These are phyloP conservation scores for Penicillium sp. DNA, from an alignment of 2,329 filamentous ascomycete genomes.

Conservation along the genomic window DNA sequence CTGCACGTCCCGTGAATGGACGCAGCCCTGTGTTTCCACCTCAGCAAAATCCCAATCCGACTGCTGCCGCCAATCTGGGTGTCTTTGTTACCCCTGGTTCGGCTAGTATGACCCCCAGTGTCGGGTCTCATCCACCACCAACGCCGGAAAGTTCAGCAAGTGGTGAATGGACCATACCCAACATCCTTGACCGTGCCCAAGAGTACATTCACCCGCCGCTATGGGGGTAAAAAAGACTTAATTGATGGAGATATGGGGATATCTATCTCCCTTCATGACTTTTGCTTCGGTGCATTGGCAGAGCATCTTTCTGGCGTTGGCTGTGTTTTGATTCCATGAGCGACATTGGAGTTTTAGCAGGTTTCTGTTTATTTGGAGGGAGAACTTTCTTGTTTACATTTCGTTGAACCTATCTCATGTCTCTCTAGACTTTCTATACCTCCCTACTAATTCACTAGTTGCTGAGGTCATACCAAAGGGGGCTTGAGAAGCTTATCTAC, in stretches of 20 bases:
- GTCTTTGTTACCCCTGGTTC: constrained; percentile 17
- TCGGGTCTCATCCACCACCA: constrained; percentile 43
- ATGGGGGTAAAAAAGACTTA: constrained; percentile 35
- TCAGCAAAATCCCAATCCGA: constrained; percentile 16
- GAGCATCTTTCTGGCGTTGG: constrained; percentile 12
- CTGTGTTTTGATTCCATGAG: not conserved
- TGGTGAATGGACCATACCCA: constrained; percentile 47
- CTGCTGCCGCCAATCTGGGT: constrained; percentile 10
- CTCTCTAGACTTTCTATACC: not conserved
- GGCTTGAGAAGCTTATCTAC: not conserved
- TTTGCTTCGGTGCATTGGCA: constrained; percentile 8
- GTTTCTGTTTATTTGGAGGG: not conserved
- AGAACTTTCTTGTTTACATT: not conserved
- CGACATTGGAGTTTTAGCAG: not conserved
- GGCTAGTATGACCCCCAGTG: constrained; percentile 33
- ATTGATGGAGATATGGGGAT: not conserved
- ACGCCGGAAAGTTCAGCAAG: constrained; percentile 50
- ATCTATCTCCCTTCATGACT: not conserved
- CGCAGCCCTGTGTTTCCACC: constrained; percentile 17
- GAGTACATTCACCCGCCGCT: constrained; percentile 51
- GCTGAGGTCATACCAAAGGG: not conserved
- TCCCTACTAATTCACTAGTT: not conserved
- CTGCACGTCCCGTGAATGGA: constrained; percentile 16
- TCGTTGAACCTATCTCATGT: not conserved
- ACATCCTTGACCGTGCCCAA: constrained; percentile 46